Percentiles rank a stretch among this genome's conserved stretches.
These are phyloP conservation scores for Sugiyamaella floridensis DNA, from an alignment of 805 yeast genomes.

Conservation along the genomic window DNA sequence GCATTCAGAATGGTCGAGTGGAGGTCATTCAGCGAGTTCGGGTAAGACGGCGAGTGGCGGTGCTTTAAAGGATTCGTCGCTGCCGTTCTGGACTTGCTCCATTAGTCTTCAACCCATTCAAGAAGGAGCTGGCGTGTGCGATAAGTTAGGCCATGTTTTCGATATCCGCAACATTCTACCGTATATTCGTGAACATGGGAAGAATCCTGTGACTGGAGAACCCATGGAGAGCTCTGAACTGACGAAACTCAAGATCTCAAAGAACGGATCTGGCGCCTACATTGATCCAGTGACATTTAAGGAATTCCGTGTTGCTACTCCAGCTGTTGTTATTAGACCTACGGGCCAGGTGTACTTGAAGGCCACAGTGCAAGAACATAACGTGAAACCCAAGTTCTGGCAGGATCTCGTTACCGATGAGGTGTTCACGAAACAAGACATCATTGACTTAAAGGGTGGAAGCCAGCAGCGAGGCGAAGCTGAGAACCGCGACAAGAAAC, in stretches of 20 bases:
- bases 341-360: slow-evolving; percentile 29
- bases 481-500: background rate
- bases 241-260: slow-evolving; percentile 21
- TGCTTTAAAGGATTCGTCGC: slow-evolving; percentile 5
- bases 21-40: slow-evolving; percentile 26
- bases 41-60: slow-evolving; percentile 16
- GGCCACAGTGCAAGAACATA: slow-evolving; percentile 26
- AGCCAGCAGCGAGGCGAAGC: slow-evolving; percentile 2
- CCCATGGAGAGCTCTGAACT: slow-evolving; percentile 18
- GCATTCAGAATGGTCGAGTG: slow-evolving; percentile 31
- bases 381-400: slow-evolving; percentile 25
- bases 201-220: slow-evolving; percentile 29
- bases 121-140: slow-evolving; percentile 23
- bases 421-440: slow-evolving; percentile 24
- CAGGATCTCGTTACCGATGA: slow-evolving; percentile 29
- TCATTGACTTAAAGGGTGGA: slow-evolving; percentile 21
- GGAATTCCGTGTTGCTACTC: slow-evolving; percentile 22
- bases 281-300: slow-evolving; percentile 32
- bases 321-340: slow-evolving; percentile 25
- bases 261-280: slow-evolving; percentile 23
- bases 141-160: slow-evolving; percentile 27
- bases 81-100: slow-evolving; percentile 30
- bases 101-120: slow-evolving; percentile 29
- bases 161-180: slow-evolving; percentile 27
- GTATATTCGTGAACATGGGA: slow-evolving; percentile 22